phyloP scores from a whole-genome alignment of 2,329 filamentous ascomycete species.

The Pleoardoris graminearum region DNA sequence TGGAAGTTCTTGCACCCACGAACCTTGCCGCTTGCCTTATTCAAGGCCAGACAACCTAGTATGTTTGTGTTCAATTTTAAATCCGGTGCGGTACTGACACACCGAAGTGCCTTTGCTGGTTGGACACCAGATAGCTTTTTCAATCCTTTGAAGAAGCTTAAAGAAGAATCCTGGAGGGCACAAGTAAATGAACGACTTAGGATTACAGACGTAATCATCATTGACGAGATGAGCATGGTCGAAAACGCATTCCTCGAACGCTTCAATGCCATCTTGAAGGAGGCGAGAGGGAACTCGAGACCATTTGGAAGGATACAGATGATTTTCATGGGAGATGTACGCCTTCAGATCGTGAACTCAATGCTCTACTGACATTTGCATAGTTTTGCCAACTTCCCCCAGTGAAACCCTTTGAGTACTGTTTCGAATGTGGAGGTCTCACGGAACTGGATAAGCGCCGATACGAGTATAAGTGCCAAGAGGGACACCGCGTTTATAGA shows the following conservation, averaged over 20 bases:
- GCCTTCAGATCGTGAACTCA: background rate
- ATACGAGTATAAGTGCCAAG: too few relatives aligned
- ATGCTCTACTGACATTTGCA: background rate
- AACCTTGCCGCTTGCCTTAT: constrained; percentile 62
- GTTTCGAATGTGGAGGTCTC: constrained; percentile 39
- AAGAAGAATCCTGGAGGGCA: constrained; percentile 35
- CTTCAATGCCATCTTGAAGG: constrained; percentile 52
- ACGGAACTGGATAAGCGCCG: constrained; percentile 34
- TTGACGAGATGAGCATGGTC: constrained; percentile 70
- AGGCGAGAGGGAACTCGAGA: constrained; percentile 22
- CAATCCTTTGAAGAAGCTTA: constrained; percentile 44
- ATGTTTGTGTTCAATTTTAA: background rate
- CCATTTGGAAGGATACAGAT: constrained; percentile 57
- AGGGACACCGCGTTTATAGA: too few relatives aligned
- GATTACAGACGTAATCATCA: constrained; percentile 59
- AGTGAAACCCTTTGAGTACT: constrained; percentile 59
- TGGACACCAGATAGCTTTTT: constrained; percentile 56
- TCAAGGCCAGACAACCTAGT: constrained; percentile 58
- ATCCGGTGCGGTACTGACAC: too few relatives aligned
- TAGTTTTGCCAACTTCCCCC: constrained; percentile 53
- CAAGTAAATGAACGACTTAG: constrained; percentile 44
- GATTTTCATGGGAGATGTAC: constrained; percentile 58
- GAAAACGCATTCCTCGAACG: constrained; percentile 59
- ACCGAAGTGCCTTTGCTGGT: constrained; percentile 53
- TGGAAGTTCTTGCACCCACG: constrained; percentile 62